Conservation (phyloP, 2,329 filamentous ascomycete species). For the Penicillium sp. region DNA sequence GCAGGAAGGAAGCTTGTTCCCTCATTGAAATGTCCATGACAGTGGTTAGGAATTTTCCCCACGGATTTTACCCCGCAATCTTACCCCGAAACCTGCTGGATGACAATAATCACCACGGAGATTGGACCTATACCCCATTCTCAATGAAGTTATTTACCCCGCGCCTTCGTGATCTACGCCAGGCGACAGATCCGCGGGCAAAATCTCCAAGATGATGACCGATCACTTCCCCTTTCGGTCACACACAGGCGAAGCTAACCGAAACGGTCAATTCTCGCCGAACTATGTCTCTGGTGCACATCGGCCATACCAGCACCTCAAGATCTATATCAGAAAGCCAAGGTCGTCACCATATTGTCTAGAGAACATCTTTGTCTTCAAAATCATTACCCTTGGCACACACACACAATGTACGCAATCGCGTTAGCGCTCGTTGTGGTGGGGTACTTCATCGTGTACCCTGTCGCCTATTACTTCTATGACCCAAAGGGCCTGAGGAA, state of each 20-base stretch:
- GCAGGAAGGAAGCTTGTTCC: too few species aligned
- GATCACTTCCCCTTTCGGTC: background rate
- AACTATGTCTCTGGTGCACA: background rate
- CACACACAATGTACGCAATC: background rate
- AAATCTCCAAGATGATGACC: background rate
- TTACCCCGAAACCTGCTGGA: background rate
- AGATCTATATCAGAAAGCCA: background rate
- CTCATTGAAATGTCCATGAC: too few species aligned
- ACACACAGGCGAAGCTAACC: background rate
- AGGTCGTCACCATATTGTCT: background rate
- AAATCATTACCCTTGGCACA: background rate
- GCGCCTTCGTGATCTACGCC: background rate
- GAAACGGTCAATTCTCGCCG: background rate
- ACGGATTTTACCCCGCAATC: background rate
- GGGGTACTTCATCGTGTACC: conserved; percentile 13
- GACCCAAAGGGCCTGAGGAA: conserved; percentile 22
- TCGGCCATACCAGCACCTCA: background rate
- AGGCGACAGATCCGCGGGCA: background rate
- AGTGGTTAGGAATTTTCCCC: background rate
- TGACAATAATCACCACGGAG: background rate
- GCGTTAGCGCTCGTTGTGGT: background rate
- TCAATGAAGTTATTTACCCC: background rate
- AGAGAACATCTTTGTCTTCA: background rate
- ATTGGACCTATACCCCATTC: background rate
- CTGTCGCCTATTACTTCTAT: conserved; percentile 16